Conservation (phyloP, 208 protist species). For the Acanthamoeba healyi region DNA sequence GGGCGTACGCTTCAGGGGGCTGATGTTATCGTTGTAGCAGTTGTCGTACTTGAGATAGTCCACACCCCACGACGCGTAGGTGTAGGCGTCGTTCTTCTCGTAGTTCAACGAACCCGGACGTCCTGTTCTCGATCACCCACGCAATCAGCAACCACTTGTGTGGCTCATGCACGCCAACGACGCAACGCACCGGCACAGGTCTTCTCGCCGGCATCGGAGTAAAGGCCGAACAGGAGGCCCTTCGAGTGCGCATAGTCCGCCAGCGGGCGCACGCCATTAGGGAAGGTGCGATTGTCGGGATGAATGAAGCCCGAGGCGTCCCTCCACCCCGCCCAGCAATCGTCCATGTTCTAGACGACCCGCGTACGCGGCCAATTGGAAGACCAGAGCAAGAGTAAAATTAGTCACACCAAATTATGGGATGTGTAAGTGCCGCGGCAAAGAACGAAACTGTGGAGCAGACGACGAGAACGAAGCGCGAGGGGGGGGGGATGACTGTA, state of each 20-base stretch:
- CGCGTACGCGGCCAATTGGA: constrained; percentile 57
- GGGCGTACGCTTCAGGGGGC: not conserved
- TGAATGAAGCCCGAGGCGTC: constrained; percentile 52
- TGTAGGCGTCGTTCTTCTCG: constrained; percentile 27
- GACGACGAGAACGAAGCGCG: constrained; percentile 42
- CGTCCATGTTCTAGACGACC: constrained; percentile 81
- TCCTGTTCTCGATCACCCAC: not conserved
- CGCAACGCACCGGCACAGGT: constrained; percentile 13
- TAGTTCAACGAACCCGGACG: constrained; percentile 66
- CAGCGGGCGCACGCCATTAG: constrained; percentile 72
- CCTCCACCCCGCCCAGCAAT: constrained; percentile 72
- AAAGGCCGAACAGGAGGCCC: constrained; percentile 82
- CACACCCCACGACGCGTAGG: constrained; percentile 58
- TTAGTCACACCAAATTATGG: too few relatives aligned
- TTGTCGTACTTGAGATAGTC: constrained; percentile 75
- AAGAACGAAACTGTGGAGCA: not conserved
- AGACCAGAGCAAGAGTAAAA: too few relatives aligned
- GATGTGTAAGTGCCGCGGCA: too few relatives aligned
- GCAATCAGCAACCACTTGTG: not conserved
- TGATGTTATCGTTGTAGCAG: constrained; percentile 68
- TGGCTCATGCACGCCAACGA: not conserved
- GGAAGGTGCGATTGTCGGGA: constrained; percentile 77
- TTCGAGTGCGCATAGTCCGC: constrained; percentile 75
- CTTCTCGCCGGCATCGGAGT: constrained; percentile 67
- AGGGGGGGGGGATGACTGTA: not conserved